Evolutionary conservation across 768 basidiomycete species (phyloP).

Genomic region (Tulasnella sp.): DNA sequence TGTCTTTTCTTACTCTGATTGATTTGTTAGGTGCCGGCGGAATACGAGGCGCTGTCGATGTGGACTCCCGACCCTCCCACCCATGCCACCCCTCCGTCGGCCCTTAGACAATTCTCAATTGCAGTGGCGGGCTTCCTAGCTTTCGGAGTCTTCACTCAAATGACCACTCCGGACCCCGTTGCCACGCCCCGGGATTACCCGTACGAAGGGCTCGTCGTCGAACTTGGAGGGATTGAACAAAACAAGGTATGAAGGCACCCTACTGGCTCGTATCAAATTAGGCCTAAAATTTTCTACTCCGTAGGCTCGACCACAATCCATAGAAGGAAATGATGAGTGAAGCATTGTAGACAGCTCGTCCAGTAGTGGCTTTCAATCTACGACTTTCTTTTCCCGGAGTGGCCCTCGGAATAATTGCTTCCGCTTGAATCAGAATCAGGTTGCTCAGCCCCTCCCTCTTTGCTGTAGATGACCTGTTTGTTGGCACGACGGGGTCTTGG

Average conservation of each 20-base stretch:
- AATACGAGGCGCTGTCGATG: conserved; percentile 75
- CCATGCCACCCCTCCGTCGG: conserved; percentile 42
- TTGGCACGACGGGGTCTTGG: conserved; percentile 15
- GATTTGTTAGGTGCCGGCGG: conserved; percentile 57
- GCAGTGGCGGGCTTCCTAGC: conserved; percentile 47
- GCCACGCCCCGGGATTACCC: conserved; percentile 69
- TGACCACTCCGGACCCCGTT: conserved; percentile 52
- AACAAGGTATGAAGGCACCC: conserved; percentile 52
- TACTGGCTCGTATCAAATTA: not conserved
- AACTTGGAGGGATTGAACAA: conserved; percentile 69
- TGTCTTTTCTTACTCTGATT: not conserved
- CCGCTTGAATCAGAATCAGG: conserved; percentile 1
- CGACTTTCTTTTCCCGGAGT: not conserved
- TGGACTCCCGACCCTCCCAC: conserved; percentile 73
- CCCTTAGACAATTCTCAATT: conserved; percentile 56
- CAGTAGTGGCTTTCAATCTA: not conserved
- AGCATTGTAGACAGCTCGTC: not conserved
- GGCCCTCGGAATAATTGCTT: not conserved
- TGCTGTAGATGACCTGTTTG: not conserved
- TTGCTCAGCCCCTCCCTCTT: not conserved
- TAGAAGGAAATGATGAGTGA: conserved; percentile 9
- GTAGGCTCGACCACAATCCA: conserved; percentile 18
- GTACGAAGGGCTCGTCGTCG: conserved; percentile 60
- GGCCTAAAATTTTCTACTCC: not conserved
- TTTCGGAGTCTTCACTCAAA: conserved; percentile 42